Percentiles rank a stretch among this genome's conserved stretches.
phyloP scores from a whole-genome alignment of 2,329 filamentous ascomycete genomes.

The Fusarium azukiicola region DNA sequence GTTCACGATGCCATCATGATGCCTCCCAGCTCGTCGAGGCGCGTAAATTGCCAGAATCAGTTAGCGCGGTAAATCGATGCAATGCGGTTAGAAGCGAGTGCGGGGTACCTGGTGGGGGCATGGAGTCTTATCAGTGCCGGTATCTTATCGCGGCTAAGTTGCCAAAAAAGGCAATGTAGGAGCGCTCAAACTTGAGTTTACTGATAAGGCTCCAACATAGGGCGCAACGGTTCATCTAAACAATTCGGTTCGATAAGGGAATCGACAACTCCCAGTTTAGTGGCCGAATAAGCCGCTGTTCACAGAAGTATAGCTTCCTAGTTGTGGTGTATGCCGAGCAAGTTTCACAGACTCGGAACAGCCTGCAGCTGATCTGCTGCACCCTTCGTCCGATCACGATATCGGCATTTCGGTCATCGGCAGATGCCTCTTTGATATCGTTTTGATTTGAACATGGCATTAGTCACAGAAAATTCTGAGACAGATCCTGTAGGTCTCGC shows the following conservation, averaged over 20 bases:
- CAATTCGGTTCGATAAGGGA: conserved; percentile 2
- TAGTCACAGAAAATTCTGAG: background rate
- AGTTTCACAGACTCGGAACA: background rate
- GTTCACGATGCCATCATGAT: background rate
- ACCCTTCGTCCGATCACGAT: conserved; percentile 8
- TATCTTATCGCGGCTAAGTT: conserved; percentile 54
- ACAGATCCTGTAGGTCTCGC: background rate
- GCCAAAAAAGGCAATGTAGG: conserved; percentile 38
- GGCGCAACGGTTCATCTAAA: background rate
- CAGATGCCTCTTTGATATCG: background rate
- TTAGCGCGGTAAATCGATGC: conserved; percentile 36
- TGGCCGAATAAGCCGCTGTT: background rate
- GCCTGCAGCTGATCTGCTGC: background rate
- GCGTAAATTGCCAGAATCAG: conserved; percentile 46
- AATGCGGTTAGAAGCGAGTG: conserved; percentile 20
- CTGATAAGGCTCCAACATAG: background rate
- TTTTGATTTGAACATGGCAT: background rate
- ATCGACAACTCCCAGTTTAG: background rate
- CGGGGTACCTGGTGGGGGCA: background rate
- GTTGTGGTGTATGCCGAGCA: background rate
- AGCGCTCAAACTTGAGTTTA: conserved; percentile 22
- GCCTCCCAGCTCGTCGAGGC: conserved; percentile 23
- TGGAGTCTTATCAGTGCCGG: background rate
- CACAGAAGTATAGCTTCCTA: background rate
- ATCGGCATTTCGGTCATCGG: background rate